Conservation (phyloP, 345 rosid species). For the Camelina neglecta region DNA sequence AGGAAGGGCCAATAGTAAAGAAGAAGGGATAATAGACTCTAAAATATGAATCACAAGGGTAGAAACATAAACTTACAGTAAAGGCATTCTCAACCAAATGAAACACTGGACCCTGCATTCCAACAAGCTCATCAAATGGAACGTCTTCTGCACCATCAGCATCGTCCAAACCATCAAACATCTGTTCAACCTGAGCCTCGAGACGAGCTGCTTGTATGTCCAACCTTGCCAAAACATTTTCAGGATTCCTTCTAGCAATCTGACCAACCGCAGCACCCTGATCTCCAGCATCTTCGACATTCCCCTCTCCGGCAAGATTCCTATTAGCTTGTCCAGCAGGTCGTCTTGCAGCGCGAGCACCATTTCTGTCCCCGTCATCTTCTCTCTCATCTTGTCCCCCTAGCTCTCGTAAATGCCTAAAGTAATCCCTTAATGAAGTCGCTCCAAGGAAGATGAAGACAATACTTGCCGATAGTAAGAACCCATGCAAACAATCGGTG, state of each 20-base stretch:
- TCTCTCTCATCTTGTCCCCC: constrained; percentile 98
- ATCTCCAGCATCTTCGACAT: constrained; percentile 81
- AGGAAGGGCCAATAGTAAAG: neutral
- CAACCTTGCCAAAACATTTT: constrained; percentile 96
- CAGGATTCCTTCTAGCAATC: constrained; percentile 80
- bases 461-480: constrained; percentile 95
- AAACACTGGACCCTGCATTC: constrained; percentile 99
- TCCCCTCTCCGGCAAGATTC: constrained; percentile 77
- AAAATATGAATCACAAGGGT: constrained; percentile 1
- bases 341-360: constrained; percentile 84
- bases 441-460: constrained; percentile 97
- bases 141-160: constrained; percentile 99
- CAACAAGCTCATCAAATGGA: constrained; percentile 98
- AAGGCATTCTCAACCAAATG: constrained; percentile 99
- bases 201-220: constrained; percentile 99
- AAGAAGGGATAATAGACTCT: constrained; percentile 8
- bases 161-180: constrained; percentile 98
- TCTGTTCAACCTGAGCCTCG: constrained; percentile 98
- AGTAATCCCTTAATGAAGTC: constrained; percentile 93
- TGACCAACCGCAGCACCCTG: constrained; percentile 89
- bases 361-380: constrained; percentile 90
- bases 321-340: constrained; percentile 76
- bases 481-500: constrained; percentile 98
- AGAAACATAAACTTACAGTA: constrained; percentile 68
- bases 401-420: constrained; percentile 89